Evolutionary conservation across 805 yeast genomes (phyloP), one percentile per base, ranked within the genome.

Genomic region (Kregervanrija delftensis): DNA sequence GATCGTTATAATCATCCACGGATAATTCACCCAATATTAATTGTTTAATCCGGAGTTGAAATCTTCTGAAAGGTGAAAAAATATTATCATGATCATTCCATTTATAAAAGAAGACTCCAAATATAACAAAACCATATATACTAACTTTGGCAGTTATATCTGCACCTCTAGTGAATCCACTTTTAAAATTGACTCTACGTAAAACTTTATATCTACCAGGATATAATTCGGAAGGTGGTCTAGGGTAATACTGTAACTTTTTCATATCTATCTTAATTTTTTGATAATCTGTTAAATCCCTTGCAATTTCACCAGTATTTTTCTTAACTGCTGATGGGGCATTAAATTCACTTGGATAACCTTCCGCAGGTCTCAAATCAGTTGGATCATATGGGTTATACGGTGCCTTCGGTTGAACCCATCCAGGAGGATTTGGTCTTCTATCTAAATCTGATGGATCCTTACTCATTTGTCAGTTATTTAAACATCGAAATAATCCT

Each of bases 81-180:
- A 83, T 79, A 55, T 86, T 81, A 46, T 86, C 91, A 50, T 76
- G 75, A 47, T 86, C 93, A 57, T 87, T 86, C 96, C 96, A 86
- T 42, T 88, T 68, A 60, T 81, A 76, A 64, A 86, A 81, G 59
- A 87, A 87, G 2, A 83, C 74, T 16, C 80, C 79, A 54, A 81
- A 83, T 1, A 76, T 58, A 22, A 76, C 63, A 8, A 83, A 61
- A 0, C 75, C 70, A 31, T 69, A 66, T 8, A 77, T 74, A 31
- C 78, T 53, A 8, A 74, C 56, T 35, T 72, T 70, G 0, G 83
- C 81, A 17, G 82, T 72, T 60, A 76, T 63, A 45, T 75, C 68
- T 6, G 84, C 76, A 5, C 93, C 95, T 14, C 68, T 66, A 49
- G 76, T 73, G 53, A 83, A 79, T 30, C 74, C 60, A 35, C 63